Percentiles rank a stretch among this genome's conserved stretches.
phyloP scores from a whole-genome alignment of 306 rosid genomes.

The barrel medic (Medicago truncatula) region MtrunA17r5.0-ANR NC_053045.1:55635501-55636000 shows the following conservation, averaged over 20 bases:
- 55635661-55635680: conserved; percentile 26
- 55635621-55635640: not conserved
- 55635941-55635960: conserved; percentile 50
- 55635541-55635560: not conserved
- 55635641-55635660: conserved; percentile 3
- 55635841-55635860: conserved; percentile 36
- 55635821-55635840: conserved; percentile 51
- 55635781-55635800: conserved; percentile 25
- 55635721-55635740: conserved; percentile 26
- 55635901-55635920: conserved; percentile 68
- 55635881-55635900: conserved; percentile 59
- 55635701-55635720: conserved; percentile 35
- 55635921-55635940: conserved; percentile 64
- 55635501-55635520: no score
- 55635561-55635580: not conserved
- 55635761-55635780: conserved; percentile 9
- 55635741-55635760: conserved; percentile 34
- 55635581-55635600: not conserved
- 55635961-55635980: conserved; percentile 38
- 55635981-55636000: conserved; percentile 45
- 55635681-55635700: conserved; percentile 27
- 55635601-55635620: conserved; percentile 28
- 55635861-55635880: conserved; percentile 32
- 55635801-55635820: conserved; percentile 39
- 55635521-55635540: no score